Evolutionary conservation across 192 early-diverging fungal genomes (phyloP).

Genomic region (Spizellomyces sp.): DNA sequence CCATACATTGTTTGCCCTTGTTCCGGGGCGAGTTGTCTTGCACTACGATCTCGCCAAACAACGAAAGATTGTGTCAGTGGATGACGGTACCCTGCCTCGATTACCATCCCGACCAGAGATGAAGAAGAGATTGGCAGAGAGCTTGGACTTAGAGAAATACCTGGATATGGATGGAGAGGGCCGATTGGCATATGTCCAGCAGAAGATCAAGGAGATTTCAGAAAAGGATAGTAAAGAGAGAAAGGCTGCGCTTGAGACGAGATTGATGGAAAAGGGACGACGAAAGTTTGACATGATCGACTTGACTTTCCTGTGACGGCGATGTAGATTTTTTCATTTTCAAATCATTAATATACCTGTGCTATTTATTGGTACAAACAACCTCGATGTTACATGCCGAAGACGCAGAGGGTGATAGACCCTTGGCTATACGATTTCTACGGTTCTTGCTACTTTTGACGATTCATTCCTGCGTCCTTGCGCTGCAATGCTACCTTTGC

Average conservation of each 20-base stretch:
- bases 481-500: neutral
- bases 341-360: no score
- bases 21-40: slow-evolving; percentile 43
- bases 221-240: slow-evolving; percentile 24
- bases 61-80: slow-evolving; percentile 40
- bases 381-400: no score
- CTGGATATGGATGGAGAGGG: slow-evolving; percentile 33
- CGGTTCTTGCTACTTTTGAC: neutral
- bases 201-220: slow-evolving; percentile 38
- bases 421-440: slow-evolving; percentile 1
- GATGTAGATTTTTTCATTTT: no score
- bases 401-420: no score
- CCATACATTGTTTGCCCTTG: slow-evolving; percentile 48
- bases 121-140: slow-evolving; percentile 44
- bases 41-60: slow-evolving; percentile 49
- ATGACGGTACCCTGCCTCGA: slow-evolving; percentile 34
- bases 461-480: neutral
- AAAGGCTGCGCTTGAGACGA: slow-evolving; percentile 14
- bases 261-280: slow-evolving; percentile 27
- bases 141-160: slow-evolving; percentile 44
- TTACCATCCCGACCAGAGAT: slow-evolving; percentile 37
- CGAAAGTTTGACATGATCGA: slow-evolving; percentile 47
- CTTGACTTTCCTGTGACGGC: slow-evolving; percentile 48
- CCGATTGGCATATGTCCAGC: slow-evolving; percentile 43
- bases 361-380: no score